These are phyloP conservation scores for Onygenales sp. DNA, from an alignment of 2,329 filamentous ascomycete genomes.

Conservation along the genomic window DNA sequence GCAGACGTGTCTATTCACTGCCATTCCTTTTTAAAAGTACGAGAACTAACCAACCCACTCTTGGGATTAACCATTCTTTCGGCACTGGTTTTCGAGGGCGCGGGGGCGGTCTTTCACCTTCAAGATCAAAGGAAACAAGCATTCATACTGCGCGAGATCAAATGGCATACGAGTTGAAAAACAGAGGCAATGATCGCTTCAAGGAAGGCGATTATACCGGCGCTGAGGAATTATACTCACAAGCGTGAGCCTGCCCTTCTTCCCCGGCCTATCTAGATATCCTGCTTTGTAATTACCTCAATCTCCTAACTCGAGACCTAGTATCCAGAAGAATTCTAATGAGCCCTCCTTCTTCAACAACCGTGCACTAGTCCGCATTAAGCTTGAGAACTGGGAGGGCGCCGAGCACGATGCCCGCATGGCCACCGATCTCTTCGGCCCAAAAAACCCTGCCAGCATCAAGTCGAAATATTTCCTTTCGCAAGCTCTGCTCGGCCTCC, in stretches of 20 bases:
- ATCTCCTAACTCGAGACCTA: conserved; percentile 21
- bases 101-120: not conserved
- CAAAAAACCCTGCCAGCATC: conserved; percentile 48
- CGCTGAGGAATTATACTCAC: conserved; percentile 38
- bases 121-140: not conserved
- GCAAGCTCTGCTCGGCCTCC: conserved; percentile 69
- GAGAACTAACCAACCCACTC: no score
- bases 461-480: conserved; percentile 80
- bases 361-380: conserved; percentile 72
- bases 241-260: conserved; percentile 29
- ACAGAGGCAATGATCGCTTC: conserved; percentile 38
- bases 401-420: conserved; percentile 69
- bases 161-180: conserved; percentile 32
- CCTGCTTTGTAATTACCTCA: not conserved
- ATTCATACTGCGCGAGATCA: not conserved
- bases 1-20: no score
- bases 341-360: conserved; percentile 83
- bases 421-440: conserved; percentile 57
- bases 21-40: no score
- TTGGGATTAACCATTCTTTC: no score
- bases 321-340: conserved; percentile 65
- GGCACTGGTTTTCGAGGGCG: not conserved
- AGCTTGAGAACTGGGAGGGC: conserved; percentile 61
- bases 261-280: not conserved
- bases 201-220: conserved; percentile 36